phyloP scores from a whole-genome alignment of 1,139 yeast species.

The Pichia kudriavzevii region DNA sequence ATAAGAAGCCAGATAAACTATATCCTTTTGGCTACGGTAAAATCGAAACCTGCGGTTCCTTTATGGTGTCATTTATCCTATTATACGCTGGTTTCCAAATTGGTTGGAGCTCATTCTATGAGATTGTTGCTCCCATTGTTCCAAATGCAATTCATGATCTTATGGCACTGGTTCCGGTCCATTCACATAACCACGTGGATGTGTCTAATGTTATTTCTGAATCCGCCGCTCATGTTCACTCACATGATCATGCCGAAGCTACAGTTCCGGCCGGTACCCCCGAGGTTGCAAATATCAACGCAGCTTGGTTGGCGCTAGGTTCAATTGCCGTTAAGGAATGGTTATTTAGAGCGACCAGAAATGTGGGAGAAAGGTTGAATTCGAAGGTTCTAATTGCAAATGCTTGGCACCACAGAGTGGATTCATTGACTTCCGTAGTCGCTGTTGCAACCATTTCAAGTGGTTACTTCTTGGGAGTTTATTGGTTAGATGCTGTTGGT shows the following conservation, averaged over 20 bases:
- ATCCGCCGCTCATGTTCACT: background rate
- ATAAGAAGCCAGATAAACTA: conserved; percentile 50
- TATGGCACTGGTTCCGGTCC: conserved; percentile 38
- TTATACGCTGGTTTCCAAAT: conserved; percentile 85
- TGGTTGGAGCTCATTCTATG: conserved; percentile 78
- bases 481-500: conserved; percentile 87
- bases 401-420: conserved; percentile 99
- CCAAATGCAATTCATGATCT: conserved; percentile 50
- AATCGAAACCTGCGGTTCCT: conserved; percentile 84
- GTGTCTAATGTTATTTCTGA: background rate
- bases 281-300: conserved; percentile 52
- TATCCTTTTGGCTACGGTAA: conserved; percentile 92
- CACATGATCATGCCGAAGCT: conserved; percentile 17
- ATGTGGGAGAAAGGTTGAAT: conserved; percentile 66
- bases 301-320: conserved; percentile 93
- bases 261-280: conserved; percentile 11
- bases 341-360: conserved; percentile 73
- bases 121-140: conserved; percentile 58
- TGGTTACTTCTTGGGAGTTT: conserved; percentile 67
- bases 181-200: conserved; percentile 42
- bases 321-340: conserved; percentile 83
- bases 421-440: conserved; percentile 83
- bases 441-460: conserved; percentile 85
- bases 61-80: conserved; percentile 76
- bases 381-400: conserved; percentile 90